Evolutionary conservation across 2,329 filamentous ascomycete genomes (phyloP).

Genomic region (Hymenoscyphus albidus): DNA sequence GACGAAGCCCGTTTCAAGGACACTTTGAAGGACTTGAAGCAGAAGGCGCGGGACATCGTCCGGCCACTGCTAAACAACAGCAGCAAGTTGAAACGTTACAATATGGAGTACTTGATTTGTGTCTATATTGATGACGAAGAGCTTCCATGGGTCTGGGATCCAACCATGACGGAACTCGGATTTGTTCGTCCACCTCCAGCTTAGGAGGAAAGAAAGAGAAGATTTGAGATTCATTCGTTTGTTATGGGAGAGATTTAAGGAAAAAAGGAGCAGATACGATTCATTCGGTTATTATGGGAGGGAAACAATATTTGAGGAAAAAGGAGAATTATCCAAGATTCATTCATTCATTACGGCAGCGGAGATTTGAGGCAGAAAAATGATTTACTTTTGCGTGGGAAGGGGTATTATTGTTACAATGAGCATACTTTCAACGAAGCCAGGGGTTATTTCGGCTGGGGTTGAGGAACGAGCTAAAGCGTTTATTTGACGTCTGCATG

Average conservation of each 20-base stretch:
- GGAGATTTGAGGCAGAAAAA: background rate
- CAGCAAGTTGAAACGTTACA: background rate
- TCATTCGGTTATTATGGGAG: background rate
- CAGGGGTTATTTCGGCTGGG: background rate
- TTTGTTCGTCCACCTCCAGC: background rate
- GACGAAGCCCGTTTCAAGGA: background rate
- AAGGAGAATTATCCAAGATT: background rate
- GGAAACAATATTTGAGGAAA: background rate
- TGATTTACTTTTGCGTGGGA: background rate
- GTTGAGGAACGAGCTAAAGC: background rate
- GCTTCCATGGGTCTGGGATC: background rate
- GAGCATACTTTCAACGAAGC: background rate
- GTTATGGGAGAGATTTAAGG: background rate
- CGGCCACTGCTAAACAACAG: background rate
- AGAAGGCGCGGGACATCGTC: background rate
- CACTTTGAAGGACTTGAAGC: background rate
- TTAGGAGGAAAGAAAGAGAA: background rate
- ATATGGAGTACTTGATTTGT: background rate
- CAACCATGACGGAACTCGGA: background rate
- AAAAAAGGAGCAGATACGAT: background rate
- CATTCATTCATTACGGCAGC: background rate
- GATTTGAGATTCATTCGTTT: background rate
- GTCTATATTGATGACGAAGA: background rate
- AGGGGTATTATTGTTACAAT: background rate
- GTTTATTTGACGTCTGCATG: too few relatives aligned